Percentiles rank a stretch among this genome's conserved stretches.
These are phyloP conservation scores for Exidia glandulosa DNA, from an alignment of 768 basidiomycete genomes.

Conservation along the genomic window DNA sequence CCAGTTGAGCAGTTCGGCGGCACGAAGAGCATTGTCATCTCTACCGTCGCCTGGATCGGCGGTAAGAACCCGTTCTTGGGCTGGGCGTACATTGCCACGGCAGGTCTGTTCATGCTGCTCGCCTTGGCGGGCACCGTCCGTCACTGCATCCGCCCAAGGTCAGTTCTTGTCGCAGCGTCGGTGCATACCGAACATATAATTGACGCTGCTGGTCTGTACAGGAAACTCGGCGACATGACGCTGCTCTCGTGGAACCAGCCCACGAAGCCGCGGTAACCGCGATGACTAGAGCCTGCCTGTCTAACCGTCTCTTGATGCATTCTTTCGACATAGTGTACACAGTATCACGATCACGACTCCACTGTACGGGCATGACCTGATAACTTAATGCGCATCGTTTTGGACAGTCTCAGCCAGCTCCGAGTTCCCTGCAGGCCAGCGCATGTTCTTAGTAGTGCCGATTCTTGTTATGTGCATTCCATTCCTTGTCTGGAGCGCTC, in stretches of 20 bases:
- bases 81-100: conserved; percentile 91
- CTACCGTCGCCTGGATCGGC: conserved; percentile 97
- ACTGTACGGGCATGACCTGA: too few species aligned
- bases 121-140: conserved; percentile 81
- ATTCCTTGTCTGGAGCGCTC: too few species aligned
- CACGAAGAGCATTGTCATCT: conserved; percentile 93
- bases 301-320: too few species aligned
- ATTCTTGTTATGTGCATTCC: too few species aligned
- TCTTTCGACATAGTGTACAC: too few species aligned
- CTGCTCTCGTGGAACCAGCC: conserved; percentile 76
- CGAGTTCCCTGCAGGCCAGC: too few species aligned
- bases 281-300: too few species aligned
- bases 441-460: too few species aligned
- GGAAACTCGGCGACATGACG: conserved; percentile 80
- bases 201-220: conserved; percentile 17
- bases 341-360: too few species aligned
- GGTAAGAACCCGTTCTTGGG: conserved; percentile 98
- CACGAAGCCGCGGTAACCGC: too few species aligned
- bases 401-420: too few species aligned
- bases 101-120: conserved; percentile 76
- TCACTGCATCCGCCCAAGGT: conserved; percentile 90
- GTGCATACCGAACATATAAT: conserved; percentile 2
- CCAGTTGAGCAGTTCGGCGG: conserved; percentile 86
- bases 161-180: conserved; percentile 10
- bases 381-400: too few species aligned